Evolutionary conservation across 1,284 basidiomycete species (phyloP).

Genomic region (Kalmanozyma brasiliensis): DNA sequence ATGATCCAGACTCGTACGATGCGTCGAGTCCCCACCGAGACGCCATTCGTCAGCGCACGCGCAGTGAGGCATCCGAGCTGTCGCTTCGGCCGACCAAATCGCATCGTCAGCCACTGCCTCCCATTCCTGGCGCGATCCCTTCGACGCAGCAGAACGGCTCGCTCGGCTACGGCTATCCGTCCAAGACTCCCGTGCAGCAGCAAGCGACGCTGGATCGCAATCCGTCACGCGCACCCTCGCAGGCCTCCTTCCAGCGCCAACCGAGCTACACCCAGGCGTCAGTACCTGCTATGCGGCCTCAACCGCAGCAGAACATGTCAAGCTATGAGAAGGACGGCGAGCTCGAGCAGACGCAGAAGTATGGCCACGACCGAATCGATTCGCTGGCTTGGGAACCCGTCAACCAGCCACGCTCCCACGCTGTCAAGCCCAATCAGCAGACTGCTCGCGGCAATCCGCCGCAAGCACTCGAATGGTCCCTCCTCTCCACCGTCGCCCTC

Average conservation of each 20-base stretch:
- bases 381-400: conserved; percentile 43
- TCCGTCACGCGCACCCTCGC: conserved; percentile 8
- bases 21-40: conserved; percentile 2
- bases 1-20: conserved; percentile 25
- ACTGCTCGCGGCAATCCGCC: neutral
- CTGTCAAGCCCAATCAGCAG: neutral
- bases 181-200: neutral
- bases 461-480: conserved; percentile 74
- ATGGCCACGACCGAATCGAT: conserved; percentile 29
- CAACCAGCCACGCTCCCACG: conserved; percentile 20
- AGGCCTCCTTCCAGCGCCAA: conserved; percentile 12
- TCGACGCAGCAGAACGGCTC: conserved; percentile 5
- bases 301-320: conserved; percentile 2
- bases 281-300: neutral
- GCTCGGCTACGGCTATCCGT: conserved; percentile 13
- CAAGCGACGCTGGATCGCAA: neutral
- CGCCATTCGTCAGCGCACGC: conserved; percentile 26
- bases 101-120: conserved; percentile 38
- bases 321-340: conserved; percentile 6
- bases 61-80: conserved; percentile 39
- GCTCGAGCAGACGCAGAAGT: conserved; percentile 11
- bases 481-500: conserved; percentile 87
- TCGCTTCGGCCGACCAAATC: conserved; percentile 18
- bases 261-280: conserved; percentile 7
- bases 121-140: conserved; percentile 17